Evolutionary conservation across 2,329 filamentous ascomycete genomes (phyloP).

Genomic region (Boeremia exigua): DNA sequence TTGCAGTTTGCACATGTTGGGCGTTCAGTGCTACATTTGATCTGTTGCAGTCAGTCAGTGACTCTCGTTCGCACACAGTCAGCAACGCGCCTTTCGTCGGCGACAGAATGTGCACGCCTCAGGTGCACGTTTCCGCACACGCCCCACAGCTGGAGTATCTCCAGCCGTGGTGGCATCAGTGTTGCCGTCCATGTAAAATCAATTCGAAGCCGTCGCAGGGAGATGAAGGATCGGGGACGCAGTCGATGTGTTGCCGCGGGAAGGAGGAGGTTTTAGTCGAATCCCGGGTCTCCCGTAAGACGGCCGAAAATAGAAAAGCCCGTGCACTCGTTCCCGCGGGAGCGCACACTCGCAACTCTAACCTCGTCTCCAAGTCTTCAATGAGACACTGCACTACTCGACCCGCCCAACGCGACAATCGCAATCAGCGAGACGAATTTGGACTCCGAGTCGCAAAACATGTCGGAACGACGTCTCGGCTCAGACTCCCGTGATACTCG

Average conservation of each 20-base stretch:
- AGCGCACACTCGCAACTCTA: neutral
- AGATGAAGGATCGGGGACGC: neutral
- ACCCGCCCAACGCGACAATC: neutral
- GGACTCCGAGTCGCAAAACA: neutral
- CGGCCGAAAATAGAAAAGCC: neutral
- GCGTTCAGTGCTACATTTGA: conserved; percentile 57
- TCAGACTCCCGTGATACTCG: neutral
- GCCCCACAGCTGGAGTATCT: conserved; percentile 17
- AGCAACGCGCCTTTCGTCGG: conserved; percentile 44
- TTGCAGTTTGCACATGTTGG: conserved; percentile 57
- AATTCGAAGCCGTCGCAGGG: neutral
- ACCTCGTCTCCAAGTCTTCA: neutral
- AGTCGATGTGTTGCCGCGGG: conserved; percentile 6
- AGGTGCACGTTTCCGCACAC: conserved; percentile 30
- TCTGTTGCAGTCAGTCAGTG: conserved; percentile 38
- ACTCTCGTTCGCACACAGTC: neutral
- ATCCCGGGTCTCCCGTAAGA: neutral
- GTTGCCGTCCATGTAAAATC: conserved; percentile 4
- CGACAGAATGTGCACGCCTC: conserved; percentile 50
- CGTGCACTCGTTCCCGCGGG: neutral
- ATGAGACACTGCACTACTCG: neutral
- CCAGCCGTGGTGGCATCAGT: neutral
- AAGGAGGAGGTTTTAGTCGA: neutral
- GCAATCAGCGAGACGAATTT: neutral
- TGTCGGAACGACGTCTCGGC: neutral